These are phyloP conservation scores for Gnomoniopsis smithogilvyi DNA, from an alignment of 2,329 filamentous ascomycete genomes.

Conservation along the genomic window DNA sequence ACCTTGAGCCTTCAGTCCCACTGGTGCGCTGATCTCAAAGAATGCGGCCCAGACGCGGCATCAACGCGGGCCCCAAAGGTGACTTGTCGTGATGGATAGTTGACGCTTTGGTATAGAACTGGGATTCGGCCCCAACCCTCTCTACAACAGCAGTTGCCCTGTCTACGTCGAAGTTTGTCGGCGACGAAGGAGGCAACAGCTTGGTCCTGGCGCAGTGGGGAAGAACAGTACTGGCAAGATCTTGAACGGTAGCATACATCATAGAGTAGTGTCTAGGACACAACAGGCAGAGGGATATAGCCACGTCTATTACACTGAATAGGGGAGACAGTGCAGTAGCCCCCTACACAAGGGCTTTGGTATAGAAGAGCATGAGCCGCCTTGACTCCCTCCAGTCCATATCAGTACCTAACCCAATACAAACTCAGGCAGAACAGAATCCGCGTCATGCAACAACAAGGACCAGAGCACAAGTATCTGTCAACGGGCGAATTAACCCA, in stretches of 20 bases:
- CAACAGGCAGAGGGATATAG: neutral
- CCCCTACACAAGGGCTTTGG: conserved; percentile 8
- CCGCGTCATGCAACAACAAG: neutral
- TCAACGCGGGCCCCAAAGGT: neutral
- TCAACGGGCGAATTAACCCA: neutral
- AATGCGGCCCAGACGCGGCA: neutral
- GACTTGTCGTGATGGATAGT: neutral
- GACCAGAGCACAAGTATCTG: neutral
- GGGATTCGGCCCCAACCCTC: neutral
- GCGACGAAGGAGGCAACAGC: neutral
- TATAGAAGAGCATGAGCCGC: conserved; percentile 1
- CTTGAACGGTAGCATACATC: neutral
- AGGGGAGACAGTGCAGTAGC: neutral
- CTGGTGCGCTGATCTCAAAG: neutral
- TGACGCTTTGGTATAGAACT: neutral
- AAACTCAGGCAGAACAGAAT: neutral
- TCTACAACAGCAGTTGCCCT: neutral
- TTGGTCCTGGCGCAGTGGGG: neutral
- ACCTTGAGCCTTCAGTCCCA: neutral
- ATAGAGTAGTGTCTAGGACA: too few relatives aligned
- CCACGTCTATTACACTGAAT: neutral
- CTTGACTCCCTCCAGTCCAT: conserved; percentile 5
- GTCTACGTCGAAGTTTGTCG: neutral
- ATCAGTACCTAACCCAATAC: neutral
- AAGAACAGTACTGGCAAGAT: neutral